Evolutionary conservation across 2,329 filamentous ascomycete species (phyloP), one percentile per base, ranked within the genome.

Genomic region (Paecilomyces formosus): DNA sequence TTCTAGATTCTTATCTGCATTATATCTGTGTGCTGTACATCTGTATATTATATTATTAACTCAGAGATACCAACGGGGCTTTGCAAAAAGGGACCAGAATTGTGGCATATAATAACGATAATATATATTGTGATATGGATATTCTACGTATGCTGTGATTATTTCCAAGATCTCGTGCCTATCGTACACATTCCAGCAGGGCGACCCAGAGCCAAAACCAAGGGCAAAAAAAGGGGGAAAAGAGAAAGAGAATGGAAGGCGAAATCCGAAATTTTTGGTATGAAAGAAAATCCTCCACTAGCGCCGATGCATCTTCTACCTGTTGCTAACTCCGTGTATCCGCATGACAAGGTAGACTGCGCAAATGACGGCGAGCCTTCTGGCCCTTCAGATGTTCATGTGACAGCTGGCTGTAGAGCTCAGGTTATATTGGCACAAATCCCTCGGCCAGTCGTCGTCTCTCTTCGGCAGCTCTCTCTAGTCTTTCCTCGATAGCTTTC

Each of bases 401-500:
- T n/a, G n/a, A n/a, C n/a, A n/a, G n/a, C n/a, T n/a, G n/a, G 15
- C 13, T 45, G 35, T 8, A 45, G 15, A 8, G 15, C 18, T 15
- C 15, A 18, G 4, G 4, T 45, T 45, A 18, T 28, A 71, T 53
- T 31, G 66, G 69, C 18, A 72, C 65, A 57, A 72, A 70, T 18
- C 68, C 68, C 56, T 72, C 71, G 63, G 68, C 63, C 28, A 64
- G 22, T 24, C 55, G 28, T 26, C 49, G 6, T 24, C 54, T 53
- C 30, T 59, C 30, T 5, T 18, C 8, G n/a, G 53, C 49, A 26
- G 22, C 39, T 26, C 54, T 58, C 54, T 64, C 66, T 12, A 67
- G 60, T 30, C 61, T 51, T 33, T 68, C 65, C 54, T 63, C 59
- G 12, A 45, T 22, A 8, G 39, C 55, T n/a, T 24, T 6, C 31